Evolutionary conservation across 2,329 filamentous ascomycete genomes (phyloP), one percentile per base, ranked within the genome.

Genomic region (Epichloe coenophiala): DNA sequence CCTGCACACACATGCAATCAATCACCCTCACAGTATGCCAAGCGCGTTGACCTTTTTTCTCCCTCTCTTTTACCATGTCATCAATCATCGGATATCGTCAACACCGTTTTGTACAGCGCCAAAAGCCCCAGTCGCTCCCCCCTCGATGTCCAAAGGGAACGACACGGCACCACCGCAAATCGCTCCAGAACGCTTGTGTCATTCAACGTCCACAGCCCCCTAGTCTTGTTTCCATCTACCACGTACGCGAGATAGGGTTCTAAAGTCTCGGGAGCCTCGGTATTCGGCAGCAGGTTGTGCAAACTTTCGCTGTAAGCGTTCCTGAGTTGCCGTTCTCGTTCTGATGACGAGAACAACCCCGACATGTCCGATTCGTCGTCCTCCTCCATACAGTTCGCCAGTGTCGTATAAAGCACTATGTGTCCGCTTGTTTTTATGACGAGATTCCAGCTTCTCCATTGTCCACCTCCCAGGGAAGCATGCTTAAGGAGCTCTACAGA

Each of bases 101-200:
- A 51, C 13, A 51, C 38, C 17, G 54, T 60, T 48, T 60, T 61
- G 51, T 63, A 68, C 15, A 68, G 51, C n/a, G 60, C 64, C 42
- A 71, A 57, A 31, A 62, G 56, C 21, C 57, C 57, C 19, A 71
- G 51, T 33, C 61, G 64, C 49, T 66, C 57, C 6, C 31, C 64
- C 13, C 49, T 42, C 12, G 56, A 48, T 8, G 62, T 63, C 66
- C 67, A 68, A 11, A 69, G 58, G 5, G 67, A 68, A 48, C 55
- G 57, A 48, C 68, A 70, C n/a, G 68, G 68, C 19, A 70, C 56
- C 5, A 61, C 49, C 3, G 63, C 59, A 44, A 57, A 52, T 0
- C 53, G 42, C 47, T 56, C 15, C 23, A 52, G 41, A 19, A 45
- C 43, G 9, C 47, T 35, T 36, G 46, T 27, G 2, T 50, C 37